These are phyloP conservation scores for Wickerhamomyces rabaulensis DNA, from an alignment of 805 yeast genomes.

Conservation along the genomic window DNA sequence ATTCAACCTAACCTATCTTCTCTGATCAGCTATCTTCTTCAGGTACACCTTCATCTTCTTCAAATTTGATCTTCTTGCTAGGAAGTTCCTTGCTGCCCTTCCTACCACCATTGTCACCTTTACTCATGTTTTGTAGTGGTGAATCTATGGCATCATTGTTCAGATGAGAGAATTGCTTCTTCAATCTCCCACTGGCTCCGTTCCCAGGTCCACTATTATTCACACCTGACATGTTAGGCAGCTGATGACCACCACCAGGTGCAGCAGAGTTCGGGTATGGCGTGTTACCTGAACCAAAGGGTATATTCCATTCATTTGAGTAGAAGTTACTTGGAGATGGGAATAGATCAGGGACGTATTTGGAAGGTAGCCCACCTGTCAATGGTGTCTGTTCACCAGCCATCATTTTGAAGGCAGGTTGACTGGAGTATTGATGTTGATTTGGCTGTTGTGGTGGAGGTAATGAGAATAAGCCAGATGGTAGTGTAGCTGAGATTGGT, in stretches of 20 bases:
- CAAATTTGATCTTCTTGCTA: constrained; percentile 3
- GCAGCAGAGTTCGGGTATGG: constrained; percentile 30
- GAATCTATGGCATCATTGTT: constrained; percentile 12
- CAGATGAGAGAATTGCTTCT: background rate
- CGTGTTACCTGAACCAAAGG: constrained; percentile 37
- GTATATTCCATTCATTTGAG: constrained; percentile 51
- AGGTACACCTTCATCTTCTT: background rate
- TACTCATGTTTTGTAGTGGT: constrained; percentile 7
- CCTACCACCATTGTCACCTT: background rate
- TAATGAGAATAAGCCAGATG: constrained; percentile 26
- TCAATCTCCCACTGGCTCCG: constrained; percentile 1
- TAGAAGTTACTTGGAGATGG: constrained; percentile 81
- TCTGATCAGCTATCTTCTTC: background rate
- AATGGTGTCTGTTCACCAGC: constrained; percentile 66
- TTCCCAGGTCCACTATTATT: constrained; percentile 1
- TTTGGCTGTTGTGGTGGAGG: constrained; percentile 27
- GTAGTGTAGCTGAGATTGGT: constrained; percentile 17
- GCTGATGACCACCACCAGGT: constrained; percentile 12
- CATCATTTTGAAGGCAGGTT: constrained; percentile 19
- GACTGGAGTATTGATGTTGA: constrained; percentile 1
- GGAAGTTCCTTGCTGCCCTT: background rate
- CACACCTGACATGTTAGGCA: constrained; percentile 9
- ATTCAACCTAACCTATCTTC: background rate
- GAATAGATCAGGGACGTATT: constrained; percentile 66
- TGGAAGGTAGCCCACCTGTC: constrained; percentile 62